Evolutionary conservation across 257 asterid genomes (phyloP), one percentile per base, ranked within the genome.

Genomic region (Mitragyna speciosa): DNA sequence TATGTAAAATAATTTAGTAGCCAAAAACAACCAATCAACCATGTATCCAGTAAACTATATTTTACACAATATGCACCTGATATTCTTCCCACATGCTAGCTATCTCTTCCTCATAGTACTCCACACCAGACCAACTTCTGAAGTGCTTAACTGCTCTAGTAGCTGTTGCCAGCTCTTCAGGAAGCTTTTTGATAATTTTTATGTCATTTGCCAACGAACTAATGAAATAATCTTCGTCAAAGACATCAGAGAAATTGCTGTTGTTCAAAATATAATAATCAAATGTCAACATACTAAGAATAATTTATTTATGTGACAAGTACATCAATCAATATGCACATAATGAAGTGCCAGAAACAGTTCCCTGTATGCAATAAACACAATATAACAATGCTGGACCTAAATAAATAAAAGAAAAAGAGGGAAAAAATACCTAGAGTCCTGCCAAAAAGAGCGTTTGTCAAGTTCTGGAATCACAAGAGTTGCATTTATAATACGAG

Each of bases 401-500:
- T 15, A 73, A 70, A 26, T 73, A 39, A 66, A 48, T 73, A 49
- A 75, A 56, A 51, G 45, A 67, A 71, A 16, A 19, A 28, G 12
- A 8, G 48, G 73, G 33, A 71, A 33, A 49, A 43, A 15, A 49
- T 83, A 93, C 99, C 99, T 95, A 33, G 99, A 87, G 85, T 95
- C 99, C 77, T 90, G 94, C 99, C 99, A 95, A 83, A 93, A 85
- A 49, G 98, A 95, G 84, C 91, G 94, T 85, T 95, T 95, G 84
- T 95, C 99, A 68, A 95, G 91, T 83, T 93, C 97, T 76, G 99
- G 99, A 87, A 95, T 95, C 88, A 95, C 96, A 36, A 95, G 98
- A 56, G 99, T 93, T 33, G 99, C 99, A 89, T 95, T 93, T 82
- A 95, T 88, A 71, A 95, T 87, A 56, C 92, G 97, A 75, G 99